Percentiles rank a stretch among this genome's conserved stretches.
Conservation (phyloP, 306 rosid species). For the Cucurbita ficifolia region DNA sequence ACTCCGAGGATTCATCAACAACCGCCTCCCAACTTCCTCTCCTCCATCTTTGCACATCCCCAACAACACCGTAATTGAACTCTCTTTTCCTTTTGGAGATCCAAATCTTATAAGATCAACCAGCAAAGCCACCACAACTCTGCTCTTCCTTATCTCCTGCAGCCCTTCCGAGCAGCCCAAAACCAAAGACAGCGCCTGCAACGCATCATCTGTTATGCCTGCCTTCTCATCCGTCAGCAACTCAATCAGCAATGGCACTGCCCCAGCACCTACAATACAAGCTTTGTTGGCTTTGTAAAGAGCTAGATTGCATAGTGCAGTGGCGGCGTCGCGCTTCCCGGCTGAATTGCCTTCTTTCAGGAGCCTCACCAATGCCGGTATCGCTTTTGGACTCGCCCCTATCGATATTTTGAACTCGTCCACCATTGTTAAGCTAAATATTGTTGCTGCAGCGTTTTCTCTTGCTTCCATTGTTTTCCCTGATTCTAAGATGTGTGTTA, state of each 20-base stretch:
- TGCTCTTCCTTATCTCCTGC: constrained; percentile 55
- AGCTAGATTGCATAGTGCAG: constrained; percentile 64
- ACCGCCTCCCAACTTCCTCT: constrained; percentile 47
- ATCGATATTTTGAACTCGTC: constrained; percentile 64
- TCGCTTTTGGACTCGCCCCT: constrained; percentile 45
- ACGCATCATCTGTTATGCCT: constrained; percentile 62
- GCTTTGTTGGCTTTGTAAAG: constrained; percentile 56
- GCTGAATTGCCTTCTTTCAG: constrained; percentile 61
- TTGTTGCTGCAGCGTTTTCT: constrained; percentile 82
- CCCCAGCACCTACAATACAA: constrained; percentile 39
- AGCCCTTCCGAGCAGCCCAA: constrained; percentile 58
- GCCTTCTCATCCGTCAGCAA: constrained; percentile 76
- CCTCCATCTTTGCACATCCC: constrained; percentile 85
- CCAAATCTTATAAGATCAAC: constrained; percentile 86
- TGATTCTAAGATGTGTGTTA: constrained; percentile 51
- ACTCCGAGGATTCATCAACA: constrained; percentile 64
- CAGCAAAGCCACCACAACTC: constrained; percentile 51
- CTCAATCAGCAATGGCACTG: constrained; percentile 43
- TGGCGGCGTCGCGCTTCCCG: constrained; percentile 78
- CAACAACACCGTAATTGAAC: constrained; percentile 51
- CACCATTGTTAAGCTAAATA: constrained; percentile 58
- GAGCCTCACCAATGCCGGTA: constrained; percentile 63
- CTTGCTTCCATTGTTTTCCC: constrained; percentile 82
- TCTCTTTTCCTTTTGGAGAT: constrained; percentile 76
- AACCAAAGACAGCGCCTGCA: constrained; percentile 51